Conservation (phyloP, 768 basidiomycete genomes). For the Clitopilus passeckerianus region DNA sequence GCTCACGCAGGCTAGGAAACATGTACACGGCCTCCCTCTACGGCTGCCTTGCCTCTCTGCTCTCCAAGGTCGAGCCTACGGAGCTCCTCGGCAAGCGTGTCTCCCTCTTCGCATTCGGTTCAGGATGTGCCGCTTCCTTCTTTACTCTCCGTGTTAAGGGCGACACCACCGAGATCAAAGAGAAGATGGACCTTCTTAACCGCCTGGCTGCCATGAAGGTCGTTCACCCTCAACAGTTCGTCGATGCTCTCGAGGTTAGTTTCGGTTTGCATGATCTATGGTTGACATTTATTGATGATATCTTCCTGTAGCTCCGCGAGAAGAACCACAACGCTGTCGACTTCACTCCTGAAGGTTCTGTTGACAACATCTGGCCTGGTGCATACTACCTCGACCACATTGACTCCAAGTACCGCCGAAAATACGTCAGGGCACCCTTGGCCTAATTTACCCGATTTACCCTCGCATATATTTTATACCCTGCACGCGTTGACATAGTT, state of each 20-base stretch:
- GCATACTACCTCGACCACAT: constrained; percentile 89
- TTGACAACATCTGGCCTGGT: constrained; percentile 93
- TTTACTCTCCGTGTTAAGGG: constrained; percentile 86
- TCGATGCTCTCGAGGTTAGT: constrained; percentile 72
- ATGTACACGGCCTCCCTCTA: constrained; percentile 98
- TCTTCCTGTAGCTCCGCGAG: constrained; percentile 74
- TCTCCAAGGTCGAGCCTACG: constrained; percentile 67
- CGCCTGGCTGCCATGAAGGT: constrained; percentile 85
- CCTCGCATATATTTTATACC: constrained; percentile 6
- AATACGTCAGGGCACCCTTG: constrained; percentile 57
- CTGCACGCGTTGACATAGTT: neutral
- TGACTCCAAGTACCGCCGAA: constrained; percentile 88
- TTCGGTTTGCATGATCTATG: constrained; percentile 2
- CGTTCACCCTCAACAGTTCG: constrained; percentile 88
- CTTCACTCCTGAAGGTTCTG: constrained; percentile 80
- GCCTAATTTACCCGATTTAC: neutral
- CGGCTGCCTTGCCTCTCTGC: constrained; percentile 85
- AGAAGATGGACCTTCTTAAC: constrained; percentile 76
- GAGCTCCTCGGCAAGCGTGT: constrained; percentile 79
- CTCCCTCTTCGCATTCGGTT: constrained; percentile 95
- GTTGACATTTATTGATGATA: neutral
- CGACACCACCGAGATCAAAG: constrained; percentile 74
- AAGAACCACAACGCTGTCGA: constrained; percentile 89
- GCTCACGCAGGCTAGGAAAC: constrained; percentile 91
- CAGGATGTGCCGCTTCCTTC: constrained; percentile 93